phyloP scores from a whole-genome alignment of 768 basidiomycete species.

The Lentinula sp. region DNA sequence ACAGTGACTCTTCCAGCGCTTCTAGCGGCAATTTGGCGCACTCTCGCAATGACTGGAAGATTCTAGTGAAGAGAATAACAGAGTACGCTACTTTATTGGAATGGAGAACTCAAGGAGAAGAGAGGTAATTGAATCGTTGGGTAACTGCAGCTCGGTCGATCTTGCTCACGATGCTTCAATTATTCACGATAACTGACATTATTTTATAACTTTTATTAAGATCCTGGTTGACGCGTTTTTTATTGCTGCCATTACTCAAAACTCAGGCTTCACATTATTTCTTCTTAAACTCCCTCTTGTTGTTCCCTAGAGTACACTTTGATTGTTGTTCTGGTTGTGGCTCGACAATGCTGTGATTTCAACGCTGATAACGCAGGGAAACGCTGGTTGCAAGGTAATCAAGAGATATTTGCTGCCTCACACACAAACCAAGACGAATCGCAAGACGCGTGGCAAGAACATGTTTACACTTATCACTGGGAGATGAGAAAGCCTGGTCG shows the following conservation, averaged over 20 bases:
- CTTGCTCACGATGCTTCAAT: background rate
- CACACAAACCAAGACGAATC: constrained; percentile 29
- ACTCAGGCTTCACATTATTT: too few species aligned
- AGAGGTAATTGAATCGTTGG: background rate
- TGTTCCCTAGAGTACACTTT: background rate
- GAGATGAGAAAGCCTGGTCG: background rate
- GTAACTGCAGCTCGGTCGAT: background rate
- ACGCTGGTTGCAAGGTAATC: constrained; percentile 3
- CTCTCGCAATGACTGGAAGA: constrained; percentile 25
- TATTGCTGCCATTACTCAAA: too few species aligned
- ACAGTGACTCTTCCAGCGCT: constrained; percentile 9
- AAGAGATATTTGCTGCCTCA: background rate
- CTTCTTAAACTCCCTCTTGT: too few species aligned
- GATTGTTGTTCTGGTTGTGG: background rate
- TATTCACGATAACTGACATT: background rate
- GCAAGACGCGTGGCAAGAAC: constrained; percentile 63
- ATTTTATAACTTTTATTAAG: too few species aligned
- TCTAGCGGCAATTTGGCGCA: constrained; percentile 18
- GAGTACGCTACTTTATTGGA: constrained; percentile 57
- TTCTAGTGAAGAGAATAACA: constrained; percentile 46
- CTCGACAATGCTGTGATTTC: background rate
- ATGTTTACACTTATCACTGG: constrained; percentile 65
- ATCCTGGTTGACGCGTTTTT: too few species aligned
- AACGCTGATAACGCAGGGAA: background rate
- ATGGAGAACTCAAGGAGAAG: constrained; percentile 43